Evolutionary conservation across 176 grass and related monocot species (phyloP).

Genomic region (Oryza coarctata): DNA sequence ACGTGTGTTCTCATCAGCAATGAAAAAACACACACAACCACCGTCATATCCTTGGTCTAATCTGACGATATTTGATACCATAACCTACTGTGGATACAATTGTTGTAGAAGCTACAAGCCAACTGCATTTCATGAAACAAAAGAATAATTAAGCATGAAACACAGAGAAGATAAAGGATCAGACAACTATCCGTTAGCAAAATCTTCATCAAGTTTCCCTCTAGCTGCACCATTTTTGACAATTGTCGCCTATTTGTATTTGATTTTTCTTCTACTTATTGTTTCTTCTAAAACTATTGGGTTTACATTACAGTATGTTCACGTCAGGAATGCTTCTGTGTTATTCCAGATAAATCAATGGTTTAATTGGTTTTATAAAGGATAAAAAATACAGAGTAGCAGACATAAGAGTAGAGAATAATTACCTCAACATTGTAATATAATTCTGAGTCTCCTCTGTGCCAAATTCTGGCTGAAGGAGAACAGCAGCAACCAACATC

Average conservation of each 20-base stretch:
- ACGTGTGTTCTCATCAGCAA: not conserved
- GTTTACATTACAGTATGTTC: not conserved
- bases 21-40: slow-evolving; percentile 4
- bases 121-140: slow-evolving; percentile 53
- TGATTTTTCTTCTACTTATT: slow-evolving; percentile 1
- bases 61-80: slow-evolving; percentile 59
- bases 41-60: slow-evolving; percentile 36
- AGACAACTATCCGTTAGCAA: not conserved
- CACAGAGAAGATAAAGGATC: slow-evolving; percentile 12
- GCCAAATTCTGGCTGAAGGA: slow-evolving; percentile 93
- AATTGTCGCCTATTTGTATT: slow-evolving; percentile 3
- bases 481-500: slow-evolving; percentile 78
- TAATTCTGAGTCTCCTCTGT: slow-evolving; percentile 70
- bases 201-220: not conserved
- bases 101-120: slow-evolving; percentile 83
- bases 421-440: slow-evolving; percentile 64
- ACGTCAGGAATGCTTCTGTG: not conserved
- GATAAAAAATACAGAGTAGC: not conserved
- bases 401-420: slow-evolving; percentile 10
- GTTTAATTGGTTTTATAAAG: not conserved
- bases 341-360: not conserved
- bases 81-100: slow-evolving; percentile 65
- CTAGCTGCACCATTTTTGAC: not conserved
- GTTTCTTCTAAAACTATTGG: slow-evolving; percentile 19
- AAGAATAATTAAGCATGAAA: slow-evolving; percentile 30